A percentile compares a stretch with the other conserved stretches of the same genome.
phyloP scores from a whole-genome alignment of 1,284 basidiomycete species.

The Cryptococcus sp. region DNA sequence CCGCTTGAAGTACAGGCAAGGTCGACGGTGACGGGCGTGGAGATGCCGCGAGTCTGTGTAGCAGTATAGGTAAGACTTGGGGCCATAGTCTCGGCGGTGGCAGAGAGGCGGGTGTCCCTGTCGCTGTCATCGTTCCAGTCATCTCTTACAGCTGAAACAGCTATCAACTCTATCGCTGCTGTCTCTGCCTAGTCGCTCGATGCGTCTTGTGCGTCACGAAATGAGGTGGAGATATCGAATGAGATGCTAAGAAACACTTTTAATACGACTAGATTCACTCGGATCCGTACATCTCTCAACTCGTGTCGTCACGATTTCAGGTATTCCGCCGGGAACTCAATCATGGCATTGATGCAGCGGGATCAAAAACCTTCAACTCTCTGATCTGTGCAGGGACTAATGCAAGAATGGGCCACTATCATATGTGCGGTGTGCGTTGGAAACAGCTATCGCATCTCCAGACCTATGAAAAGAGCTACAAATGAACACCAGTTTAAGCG shows the following conservation, averaged over 20 bases:
- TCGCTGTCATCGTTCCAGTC: background rate
- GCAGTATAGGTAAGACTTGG: conserved; percentile 18
- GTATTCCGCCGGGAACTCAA: conserved; percentile 10
- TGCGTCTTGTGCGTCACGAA: background rate
- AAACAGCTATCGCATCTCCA: conserved; percentile 4
- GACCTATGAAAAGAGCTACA: conserved; percentile 8
- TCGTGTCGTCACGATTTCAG: conserved; percentile 4
- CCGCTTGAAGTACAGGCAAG: conserved; percentile 9
- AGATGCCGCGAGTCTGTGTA: conserved; percentile 15
- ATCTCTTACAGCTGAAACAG: no score
- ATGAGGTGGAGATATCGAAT: background rate
- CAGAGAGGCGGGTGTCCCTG: background rate
- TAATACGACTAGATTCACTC: background rate
- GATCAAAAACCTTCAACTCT: background rate
- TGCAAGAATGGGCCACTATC: background rate
- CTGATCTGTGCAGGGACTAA: background rate
- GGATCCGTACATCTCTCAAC: background rate
- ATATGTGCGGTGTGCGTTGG: background rate
- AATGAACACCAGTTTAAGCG: conserved; percentile 33
- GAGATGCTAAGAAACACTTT: background rate
- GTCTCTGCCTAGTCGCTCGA: background rate
- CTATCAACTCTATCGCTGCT: no score
- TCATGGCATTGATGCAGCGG: background rate
- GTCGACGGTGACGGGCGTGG: background rate
- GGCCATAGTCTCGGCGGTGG: conserved; percentile 21